Percentiles rank a stretch among this genome's conserved stretches.
Evolutionary conservation across 1,139 yeast species (phyloP).

Genomic region (Saccharomyces hybrid): DNA sequence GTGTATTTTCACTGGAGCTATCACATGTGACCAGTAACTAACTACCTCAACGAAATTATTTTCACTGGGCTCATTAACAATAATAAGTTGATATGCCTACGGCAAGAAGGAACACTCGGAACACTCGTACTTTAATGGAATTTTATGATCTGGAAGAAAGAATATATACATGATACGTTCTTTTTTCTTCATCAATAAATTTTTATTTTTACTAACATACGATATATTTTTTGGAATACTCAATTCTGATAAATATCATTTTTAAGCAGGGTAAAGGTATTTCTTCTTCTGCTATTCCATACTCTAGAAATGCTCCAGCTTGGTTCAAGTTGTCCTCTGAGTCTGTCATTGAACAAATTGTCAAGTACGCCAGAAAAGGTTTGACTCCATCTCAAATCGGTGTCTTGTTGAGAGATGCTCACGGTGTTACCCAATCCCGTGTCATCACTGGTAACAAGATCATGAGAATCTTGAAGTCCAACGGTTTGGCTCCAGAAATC

Average conservation of each 20-base stretch:
- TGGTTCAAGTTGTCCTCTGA: conserved; percentile 98
- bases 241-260: conserved; percentile 33
- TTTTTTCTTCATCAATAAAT: neutral
- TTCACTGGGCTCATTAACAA: neutral
- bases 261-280: conserved; percentile 89
- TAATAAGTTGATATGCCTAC: neutral
- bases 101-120: neutral
- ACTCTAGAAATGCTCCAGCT: conserved; percentile 97
- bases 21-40: neutral
- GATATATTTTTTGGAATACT: neutral
- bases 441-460: conserved; percentile 99
- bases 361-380: conserved; percentile 99
- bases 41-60: neutral
- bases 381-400: conserved; percentile 99
- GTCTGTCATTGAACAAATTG: conserved; percentile 93
- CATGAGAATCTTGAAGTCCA: conserved; percentile 96
- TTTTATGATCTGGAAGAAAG: neutral
- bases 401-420: conserved; percentile 99
- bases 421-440: conserved; percentile 97
- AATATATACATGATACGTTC: neutral
- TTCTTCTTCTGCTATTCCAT: conserved; percentile 98
- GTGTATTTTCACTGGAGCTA: neutral
- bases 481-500: conserved; percentile 99
- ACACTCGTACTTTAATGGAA: neutral
- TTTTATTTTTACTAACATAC: neutral